Conservation (phyloP, 805 yeast species). For the Naumovozyma baii region DNA sequence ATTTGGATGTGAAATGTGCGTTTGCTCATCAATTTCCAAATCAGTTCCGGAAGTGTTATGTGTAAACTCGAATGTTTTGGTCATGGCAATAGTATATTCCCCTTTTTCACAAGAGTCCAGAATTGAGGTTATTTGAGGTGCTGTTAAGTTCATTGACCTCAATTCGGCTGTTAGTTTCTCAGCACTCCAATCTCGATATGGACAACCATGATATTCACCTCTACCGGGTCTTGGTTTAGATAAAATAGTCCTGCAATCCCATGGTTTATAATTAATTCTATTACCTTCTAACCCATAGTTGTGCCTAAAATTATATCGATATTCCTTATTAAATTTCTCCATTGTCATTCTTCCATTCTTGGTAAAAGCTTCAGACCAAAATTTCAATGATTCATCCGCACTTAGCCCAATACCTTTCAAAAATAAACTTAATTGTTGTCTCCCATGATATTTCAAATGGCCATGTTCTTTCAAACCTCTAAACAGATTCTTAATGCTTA, state of each 20-base stretch:
- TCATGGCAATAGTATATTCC: constrained; percentile 79
- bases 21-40: constrained; percentile 40
- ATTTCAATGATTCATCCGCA: constrained; percentile 78
- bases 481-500: constrained; percentile 67
- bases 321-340: constrained; percentile 80
- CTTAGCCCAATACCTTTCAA: constrained; percentile 82
- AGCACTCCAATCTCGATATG: constrained; percentile 66
- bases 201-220: constrained; percentile 84
- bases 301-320: constrained; percentile 80
- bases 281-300: constrained; percentile 88
- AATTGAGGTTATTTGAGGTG: constrained; percentile 45
- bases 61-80: constrained; percentile 74
- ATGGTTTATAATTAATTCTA: constrained; percentile 73
- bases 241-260: constrained; percentile 73
- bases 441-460: constrained; percentile 73
- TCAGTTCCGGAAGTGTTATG: constrained; percentile 26
- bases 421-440: constrained; percentile 79
- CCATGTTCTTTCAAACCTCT: constrained; percentile 47
- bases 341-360: constrained; percentile 41
- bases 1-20: constrained; percentile 76
- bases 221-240: constrained; percentile 59
- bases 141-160: constrained; percentile 41
- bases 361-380: constrained; percentile 69
- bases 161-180: constrained; percentile 53
- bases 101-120: constrained; percentile 57